phyloP scores from a whole-genome alignment of 495 filamentous ascomycete genomes.

The Elasticomyces elasticus region DNA sequence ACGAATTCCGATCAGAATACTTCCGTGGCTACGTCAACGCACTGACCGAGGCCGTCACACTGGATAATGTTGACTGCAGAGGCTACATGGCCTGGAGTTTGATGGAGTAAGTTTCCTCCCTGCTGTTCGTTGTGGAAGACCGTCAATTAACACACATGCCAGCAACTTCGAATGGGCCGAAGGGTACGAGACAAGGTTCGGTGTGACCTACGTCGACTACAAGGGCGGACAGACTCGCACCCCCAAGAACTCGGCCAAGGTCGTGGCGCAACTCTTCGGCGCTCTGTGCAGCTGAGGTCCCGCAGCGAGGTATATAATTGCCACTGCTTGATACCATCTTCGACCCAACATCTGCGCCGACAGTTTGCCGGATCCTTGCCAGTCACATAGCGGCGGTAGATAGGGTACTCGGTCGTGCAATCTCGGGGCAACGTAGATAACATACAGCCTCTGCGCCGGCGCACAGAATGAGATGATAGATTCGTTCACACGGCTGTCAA shows the following conservation, averaged over 20 bases:
- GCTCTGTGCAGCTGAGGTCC: slow-evolving; percentile 7
- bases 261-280: slow-evolving; percentile 53
- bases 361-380: too few relatives aligned
- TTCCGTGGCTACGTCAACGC: slow-evolving; percentile 54
- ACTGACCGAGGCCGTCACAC: slow-evolving; percentile 54
- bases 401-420: too few relatives aligned
- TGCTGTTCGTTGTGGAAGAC: neutral
- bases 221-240: slow-evolving; percentile 61
- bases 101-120: slow-evolving; percentile 45
- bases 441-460: too few relatives aligned
- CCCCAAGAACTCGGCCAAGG: slow-evolving; percentile 68
- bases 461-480: too few relatives aligned
- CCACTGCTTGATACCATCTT: neutral
- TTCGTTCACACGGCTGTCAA: too few relatives aligned
- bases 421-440: too few relatives aligned
- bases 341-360: too few relatives aligned
- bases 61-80: slow-evolving; percentile 61
- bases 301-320: neutral
- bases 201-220: slow-evolving; percentile 36
- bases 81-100: slow-evolving; percentile 75
- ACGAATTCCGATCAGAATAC: slow-evolving; percentile 27
- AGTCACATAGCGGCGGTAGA: too few relatives aligned
- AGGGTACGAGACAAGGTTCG: slow-evolving; percentile 18
- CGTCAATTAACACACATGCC: neutral
- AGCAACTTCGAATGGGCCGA: slow-evolving; percentile 36